Evolutionary conservation across 2,329 filamentous ascomycete genomes (phyloP), one percentile per base, ranked within the genome.

Genomic region (Colletotrichum trifolii): DNA sequence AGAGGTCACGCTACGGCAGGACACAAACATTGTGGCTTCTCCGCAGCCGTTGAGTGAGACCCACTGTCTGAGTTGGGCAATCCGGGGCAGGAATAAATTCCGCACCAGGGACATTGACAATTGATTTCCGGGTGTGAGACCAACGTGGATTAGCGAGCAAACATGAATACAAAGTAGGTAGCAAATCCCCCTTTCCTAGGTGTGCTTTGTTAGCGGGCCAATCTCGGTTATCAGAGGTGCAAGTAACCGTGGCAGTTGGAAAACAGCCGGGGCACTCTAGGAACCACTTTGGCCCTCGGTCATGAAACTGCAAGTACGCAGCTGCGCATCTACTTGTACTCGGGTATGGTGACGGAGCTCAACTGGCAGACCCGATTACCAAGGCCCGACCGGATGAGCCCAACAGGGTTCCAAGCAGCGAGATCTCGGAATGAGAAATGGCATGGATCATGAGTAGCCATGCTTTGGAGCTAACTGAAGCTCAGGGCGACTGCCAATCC

Each of bases 391-490:
- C 62, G 62, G 57, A 12, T 55, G 50, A 50, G 45, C n/a, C n/a
- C 12, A 25, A 25, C 25, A 25, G 25, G 43, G 13, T 13, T 40
- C 38, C 60, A 57, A 43, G 33, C 55, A 47, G 39, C n/a, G 25
- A 25, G 17, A 54, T 35, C 12, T n/a, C 13, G 43, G 15, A 40
- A 45, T 56, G 33, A 42, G 8, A 53, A 47, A 13, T 17, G 58
- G 57, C 63, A 53, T 40, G 58, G 62, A 47, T 62, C 62, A 56
- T 62, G 52, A 53, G 46, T 65, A 61, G 50, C 45, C 49, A 50
- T 54, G 33, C 38, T 60, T 50, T 33, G 15, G n/a, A 13, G 45
- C 11, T 43, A 55, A 25, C 1, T 57, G 36, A 54, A 60, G 55
- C 49, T 45, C 49, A 9, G 33, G 34, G 12, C 13, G n/a, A 46